Conservation (phyloP, 1,284 basidiomycete species). For the Neonothopanus nambi region DNA sequence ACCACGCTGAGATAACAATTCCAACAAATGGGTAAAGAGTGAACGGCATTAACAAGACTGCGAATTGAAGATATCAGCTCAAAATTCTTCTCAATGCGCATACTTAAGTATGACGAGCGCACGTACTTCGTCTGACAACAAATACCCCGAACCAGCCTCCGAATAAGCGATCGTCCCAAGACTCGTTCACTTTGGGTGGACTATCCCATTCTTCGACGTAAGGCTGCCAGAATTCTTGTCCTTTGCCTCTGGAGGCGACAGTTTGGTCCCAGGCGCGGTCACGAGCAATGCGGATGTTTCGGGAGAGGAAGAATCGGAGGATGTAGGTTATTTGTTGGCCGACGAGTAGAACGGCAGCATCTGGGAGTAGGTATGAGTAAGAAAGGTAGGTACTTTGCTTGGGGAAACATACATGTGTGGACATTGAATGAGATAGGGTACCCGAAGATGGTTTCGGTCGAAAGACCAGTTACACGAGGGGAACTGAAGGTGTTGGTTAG, state of each 20-base stretch:
- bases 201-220: conserved; percentile 87
- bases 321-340: conserved; percentile 73
- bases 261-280: conserved; percentile 82
- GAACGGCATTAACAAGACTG: conserved; percentile 71
- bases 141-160: conserved; percentile 51
- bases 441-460: conserved; percentile 64
- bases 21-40: conserved; percentile 73
- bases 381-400: background rate
- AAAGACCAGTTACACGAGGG: conserved; percentile 63
- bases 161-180: conserved; percentile 35
- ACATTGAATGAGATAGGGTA: conserved; percentile 63
- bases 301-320: conserved; percentile 75
- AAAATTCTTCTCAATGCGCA: background rate
- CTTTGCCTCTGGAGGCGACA: conserved; percentile 76
- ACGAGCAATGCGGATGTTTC: conserved; percentile 76
- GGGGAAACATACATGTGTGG: conserved; percentile 55
- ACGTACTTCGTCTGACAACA: conserved; percentile 49
- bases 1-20: conserved; percentile 60
- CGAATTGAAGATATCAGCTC: background rate
- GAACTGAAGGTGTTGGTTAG: conserved; percentile 42
- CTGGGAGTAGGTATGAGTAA: conserved; percentile 36
- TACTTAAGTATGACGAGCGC: background rate
- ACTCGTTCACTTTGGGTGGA: conserved; percentile 48
- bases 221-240: conserved; percentile 79
- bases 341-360: conserved; percentile 73